These are phyloP conservation scores for Aurifilum marmelostoma DNA, from an alignment of 2,329 filamentous ascomycete species.

Conservation along the genomic window DNA sequence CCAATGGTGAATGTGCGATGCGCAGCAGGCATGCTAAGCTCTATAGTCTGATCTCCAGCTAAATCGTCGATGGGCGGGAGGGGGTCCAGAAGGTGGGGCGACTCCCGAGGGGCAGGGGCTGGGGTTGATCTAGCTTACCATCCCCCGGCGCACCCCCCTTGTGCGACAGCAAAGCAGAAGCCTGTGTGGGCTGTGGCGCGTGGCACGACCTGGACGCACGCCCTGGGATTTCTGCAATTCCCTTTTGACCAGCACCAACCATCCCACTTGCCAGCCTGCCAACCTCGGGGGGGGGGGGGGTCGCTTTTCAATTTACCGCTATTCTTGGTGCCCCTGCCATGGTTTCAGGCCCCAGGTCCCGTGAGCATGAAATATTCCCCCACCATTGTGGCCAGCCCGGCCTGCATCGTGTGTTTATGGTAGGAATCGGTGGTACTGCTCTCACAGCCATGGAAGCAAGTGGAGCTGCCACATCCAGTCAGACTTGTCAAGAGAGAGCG, in stretches of 20 bases:
- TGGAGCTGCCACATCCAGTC: neutral
- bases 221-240: neutral
- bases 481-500: neutral
- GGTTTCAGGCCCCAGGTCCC: slow-evolving; percentile 1
- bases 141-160: neutral
- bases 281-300: neutral
- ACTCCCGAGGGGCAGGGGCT: slow-evolving; percentile 6
- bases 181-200: neutral
- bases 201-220: neutral
- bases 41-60: slow-evolving; percentile 6
- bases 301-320: neutral
- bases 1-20: neutral
- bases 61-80: slow-evolving; percentile 19
- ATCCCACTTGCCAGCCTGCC: too few relatives aligned
- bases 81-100: slow-evolving; percentile 14
- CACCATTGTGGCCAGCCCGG: neutral
- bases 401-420: neutral
- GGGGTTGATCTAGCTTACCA: neutral
- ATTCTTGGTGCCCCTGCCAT: neutral
- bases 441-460: neutral
- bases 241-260: neutral
- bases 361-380: neutral
- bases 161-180: neutral
- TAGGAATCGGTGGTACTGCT: neutral
- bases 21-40: neutral